Evolutionary conservation across 1,284 basidiomycete species (phyloP).

Genomic region (Lentinula novae-zelandiae): DNA sequence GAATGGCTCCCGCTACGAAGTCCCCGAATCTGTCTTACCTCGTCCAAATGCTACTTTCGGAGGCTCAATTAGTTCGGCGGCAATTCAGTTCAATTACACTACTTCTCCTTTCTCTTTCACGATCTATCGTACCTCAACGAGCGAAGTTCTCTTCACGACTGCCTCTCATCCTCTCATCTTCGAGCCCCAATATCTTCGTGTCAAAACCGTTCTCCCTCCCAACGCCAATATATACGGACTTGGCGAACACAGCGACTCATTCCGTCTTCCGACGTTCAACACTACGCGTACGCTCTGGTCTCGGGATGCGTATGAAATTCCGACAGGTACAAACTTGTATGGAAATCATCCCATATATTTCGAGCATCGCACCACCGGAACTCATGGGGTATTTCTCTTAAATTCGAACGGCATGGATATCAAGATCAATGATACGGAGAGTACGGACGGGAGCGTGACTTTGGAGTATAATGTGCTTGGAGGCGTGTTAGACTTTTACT

Average conservation of each 20-base stretch:
- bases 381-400: conserved; percentile 65
- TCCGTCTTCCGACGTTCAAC: conserved; percentile 59
- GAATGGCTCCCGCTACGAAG: conserved; percentile 55
- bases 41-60: conserved; percentile 39
- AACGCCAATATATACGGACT: conserved; percentile 76
- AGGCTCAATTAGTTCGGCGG: conserved; percentile 29
- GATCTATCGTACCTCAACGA: conserved; percentile 51
- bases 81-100: conserved; percentile 66
- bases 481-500: conserved; percentile 72
- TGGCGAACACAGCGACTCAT: conserved; percentile 69
- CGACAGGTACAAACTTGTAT: conserved; percentile 56
- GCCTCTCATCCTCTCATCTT: conserved; percentile 61
- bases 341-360: conserved; percentile 71
- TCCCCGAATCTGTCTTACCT: conserved; percentile 63
- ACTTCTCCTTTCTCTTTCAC: conserved; percentile 69
- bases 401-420: conserved; percentile 76
- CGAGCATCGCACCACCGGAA: conserved; percentile 60
- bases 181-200: conserved; percentile 75
- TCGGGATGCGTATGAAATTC: conserved; percentile 59
- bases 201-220: conserved; percentile 52
- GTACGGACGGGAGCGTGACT: conserved; percentile 29
- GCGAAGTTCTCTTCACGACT: conserved; percentile 70
- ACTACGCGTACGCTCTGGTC: conserved; percentile 67
- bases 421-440: conserved; percentile 47
- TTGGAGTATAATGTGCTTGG: conserved; percentile 73